A percentile compares a stretch with the other conserved stretches of the same genome.
Conservation (phyloP, 1,139 yeast species). For the Hyphopichia wangnamkhiaoensis region DNA sequence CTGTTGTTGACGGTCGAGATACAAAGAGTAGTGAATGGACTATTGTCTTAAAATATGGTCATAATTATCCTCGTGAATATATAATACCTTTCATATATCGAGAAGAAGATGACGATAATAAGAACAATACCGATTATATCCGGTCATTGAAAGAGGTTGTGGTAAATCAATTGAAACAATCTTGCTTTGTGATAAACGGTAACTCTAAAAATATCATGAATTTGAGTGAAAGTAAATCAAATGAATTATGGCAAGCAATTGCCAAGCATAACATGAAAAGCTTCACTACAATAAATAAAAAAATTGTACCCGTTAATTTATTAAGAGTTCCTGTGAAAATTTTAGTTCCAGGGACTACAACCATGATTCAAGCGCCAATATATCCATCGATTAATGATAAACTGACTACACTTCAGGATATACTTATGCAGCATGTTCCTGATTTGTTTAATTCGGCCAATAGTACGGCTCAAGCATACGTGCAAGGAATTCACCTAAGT, state of each 20-base stretch:
- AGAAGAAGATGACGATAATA: conserved; percentile 7
- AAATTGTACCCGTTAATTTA: conserved; percentile 38
- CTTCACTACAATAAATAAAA: conserved; percentile 20
- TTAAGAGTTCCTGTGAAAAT: conserved; percentile 61
- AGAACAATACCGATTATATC: conserved; percentile 26
- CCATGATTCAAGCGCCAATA: conserved; percentile 52
- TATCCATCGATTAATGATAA: conserved; percentile 21
- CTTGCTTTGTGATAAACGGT: conserved; percentile 72
- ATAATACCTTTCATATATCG: conserved; percentile 48
- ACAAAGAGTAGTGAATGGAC: conserved; percentile 41
- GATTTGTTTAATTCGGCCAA: conserved; percentile 30
- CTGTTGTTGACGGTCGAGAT: conserved; percentile 1
- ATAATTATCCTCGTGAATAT: conserved; percentile 50
- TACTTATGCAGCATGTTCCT: conserved; percentile 44
- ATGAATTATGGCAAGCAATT: conserved; percentile 57
- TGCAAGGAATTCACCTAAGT: conserved; percentile 60
- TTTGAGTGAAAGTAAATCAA: conserved; percentile 62
- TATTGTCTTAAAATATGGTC: conserved; percentile 34
- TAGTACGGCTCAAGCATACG: conserved; percentile 29
- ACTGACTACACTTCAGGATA: conserved; percentile 38
- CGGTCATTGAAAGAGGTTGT: conserved; percentile 50
- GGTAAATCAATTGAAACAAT: conserved; percentile 79
- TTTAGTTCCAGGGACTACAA: conserved; percentile 49
- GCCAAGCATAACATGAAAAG: conserved; percentile 28
- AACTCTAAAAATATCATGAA: conserved; percentile 75